These are phyloP conservation scores for Vanderwaltozyma polyspora DNA, from an alignment of 805 yeast genomes.

Conservation along the genomic window DNA sequence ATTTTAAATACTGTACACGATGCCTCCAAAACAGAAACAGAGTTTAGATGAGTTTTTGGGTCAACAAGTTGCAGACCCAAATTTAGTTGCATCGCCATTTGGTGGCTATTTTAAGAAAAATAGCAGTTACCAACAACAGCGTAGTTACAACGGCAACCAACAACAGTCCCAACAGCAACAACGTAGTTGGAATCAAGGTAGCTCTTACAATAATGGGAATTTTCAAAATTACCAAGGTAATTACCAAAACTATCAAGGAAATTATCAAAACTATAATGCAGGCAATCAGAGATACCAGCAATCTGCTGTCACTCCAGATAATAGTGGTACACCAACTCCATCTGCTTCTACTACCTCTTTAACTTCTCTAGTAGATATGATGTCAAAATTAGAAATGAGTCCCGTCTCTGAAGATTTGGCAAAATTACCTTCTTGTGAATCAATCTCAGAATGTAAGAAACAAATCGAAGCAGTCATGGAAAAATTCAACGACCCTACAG, in stretches of 20 bases:
- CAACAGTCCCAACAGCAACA: conserved; percentile 9
- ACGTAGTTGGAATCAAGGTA: conserved; percentile 10
- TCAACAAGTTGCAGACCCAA: conserved; percentile 23
- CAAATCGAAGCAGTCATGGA: conserved; percentile 34
- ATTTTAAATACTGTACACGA: too few species aligned
- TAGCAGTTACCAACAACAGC: conserved; percentile 13
- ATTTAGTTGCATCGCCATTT: conserved; percentile 22
- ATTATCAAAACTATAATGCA: conserved; percentile 9
- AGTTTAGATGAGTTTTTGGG: conserved; percentile 21
- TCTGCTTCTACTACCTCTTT: conserved; percentile 61
- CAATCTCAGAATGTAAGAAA: conserved; percentile 29
- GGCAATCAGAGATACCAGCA: conserved; percentile 18
- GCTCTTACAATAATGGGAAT: conserved; percentile 8
- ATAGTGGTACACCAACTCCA: conserved; percentile 29
- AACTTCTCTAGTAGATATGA: conserved; percentile 58
- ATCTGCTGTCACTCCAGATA: conserved; percentile 28
- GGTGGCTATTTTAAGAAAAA: conserved; percentile 26
- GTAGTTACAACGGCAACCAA: conserved; percentile 10
- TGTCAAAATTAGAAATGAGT: conserved; percentile 49
- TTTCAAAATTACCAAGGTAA: conserved; percentile 8
- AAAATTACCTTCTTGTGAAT: conserved; percentile 21
- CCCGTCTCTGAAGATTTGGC: conserved; percentile 54
- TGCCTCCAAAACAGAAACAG: conserved; percentile 28
- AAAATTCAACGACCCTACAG: conserved; percentile 35
- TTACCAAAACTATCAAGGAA: conserved; percentile 5